Evolutionary conservation across 139 green algal genomes (phyloP).

Genomic region (Limnomonas spitsbergensis): DNA sequence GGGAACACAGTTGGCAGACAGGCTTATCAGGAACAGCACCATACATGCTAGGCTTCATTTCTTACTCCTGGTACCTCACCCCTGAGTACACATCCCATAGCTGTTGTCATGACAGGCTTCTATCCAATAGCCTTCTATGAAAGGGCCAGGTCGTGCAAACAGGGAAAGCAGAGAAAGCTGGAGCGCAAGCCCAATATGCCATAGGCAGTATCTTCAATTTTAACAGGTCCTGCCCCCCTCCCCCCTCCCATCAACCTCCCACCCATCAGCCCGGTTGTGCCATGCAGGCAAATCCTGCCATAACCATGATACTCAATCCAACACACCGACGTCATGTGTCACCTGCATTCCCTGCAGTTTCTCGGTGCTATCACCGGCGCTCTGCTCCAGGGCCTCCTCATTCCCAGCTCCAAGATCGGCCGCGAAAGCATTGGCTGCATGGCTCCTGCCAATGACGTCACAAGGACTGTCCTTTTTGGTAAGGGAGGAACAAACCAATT

Average conservation of each 20-base stretch:
- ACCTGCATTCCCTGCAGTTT: constrained; percentile 15
- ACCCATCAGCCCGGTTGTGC: neutral
- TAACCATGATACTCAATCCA: neutral
- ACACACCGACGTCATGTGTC: neutral
- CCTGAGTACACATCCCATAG: too few species aligned
- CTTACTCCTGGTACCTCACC: too few species aligned
- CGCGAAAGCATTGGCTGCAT: constrained; percentile 20
- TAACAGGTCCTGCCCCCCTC: neutral
- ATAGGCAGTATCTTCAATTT: neutral
- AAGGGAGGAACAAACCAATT: too few species aligned
- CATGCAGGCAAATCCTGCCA: neutral
- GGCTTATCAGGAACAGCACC: too few species aligned
- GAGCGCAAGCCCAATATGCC: neutral
- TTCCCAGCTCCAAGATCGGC: constrained; percentile 20
- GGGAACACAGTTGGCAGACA: too few species aligned
- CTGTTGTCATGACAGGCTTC: too few species aligned
- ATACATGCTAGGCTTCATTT: too few species aligned
- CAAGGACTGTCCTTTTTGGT: too few species aligned
- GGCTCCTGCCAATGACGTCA: constrained; percentile 23
- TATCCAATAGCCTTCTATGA: too few species aligned
- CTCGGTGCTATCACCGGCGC: constrained; percentile 38
- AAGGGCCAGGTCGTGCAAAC: too few species aligned
- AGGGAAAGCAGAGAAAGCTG: neutral
- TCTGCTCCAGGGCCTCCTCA: constrained; percentile 33
- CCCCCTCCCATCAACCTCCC: neutral